Base-by-base conservation (phyloP, 2,329 filamentous ascomycete genomes). In the Blastomyces parvus region DNA sequence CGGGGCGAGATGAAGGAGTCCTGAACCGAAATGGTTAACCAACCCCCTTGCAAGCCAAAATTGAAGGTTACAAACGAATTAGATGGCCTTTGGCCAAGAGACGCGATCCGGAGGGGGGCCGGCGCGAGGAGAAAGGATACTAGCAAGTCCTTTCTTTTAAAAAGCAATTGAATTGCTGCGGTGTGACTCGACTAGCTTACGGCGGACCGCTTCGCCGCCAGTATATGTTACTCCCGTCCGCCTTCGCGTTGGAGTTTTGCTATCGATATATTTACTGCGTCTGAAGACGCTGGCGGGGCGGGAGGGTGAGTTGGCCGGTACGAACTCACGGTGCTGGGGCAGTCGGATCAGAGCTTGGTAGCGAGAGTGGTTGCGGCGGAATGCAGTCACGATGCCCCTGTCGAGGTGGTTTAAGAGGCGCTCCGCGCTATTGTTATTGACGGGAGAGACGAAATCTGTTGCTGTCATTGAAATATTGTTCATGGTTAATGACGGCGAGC, bases 311-410 rank as follows among this genome's bases (percentile, higher is more conserved):
- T 78, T 78, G 50, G 77, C 74, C 8, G 77, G 75, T 74, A 79
- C 74, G 66, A 78, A 75, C 67, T 79, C 74, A 59, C 74, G 72
- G 66, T 79, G 75, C 63, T 78, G 75, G 33, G 77, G 79, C 80
- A 74, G 73, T 67, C 80, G 76, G 69, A 80, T 76, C 70, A 79
- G 70, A 64, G 80, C 72, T 69, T 82, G 75, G 71, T 83, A 77
- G 66, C 78, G 74, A 70, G 77, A 78, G 69, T 83, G 80, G 66
- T 83, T 83, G 52, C 78, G 80, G 63, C 89, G 89, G 80, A 94
- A 95, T 0, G 89, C 88, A 46, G 88, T 88, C 44, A 94, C 89
- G 17, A 88, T 84, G 63, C 86, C 84, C 67, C 85, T 84, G 69
- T 88, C 86, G 48, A 91, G 84, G 67, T 88, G 86, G 62, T 82